phyloP scores from a whole-genome alignment of 345 rosid species.

The Adansonia digitata region DNA sequence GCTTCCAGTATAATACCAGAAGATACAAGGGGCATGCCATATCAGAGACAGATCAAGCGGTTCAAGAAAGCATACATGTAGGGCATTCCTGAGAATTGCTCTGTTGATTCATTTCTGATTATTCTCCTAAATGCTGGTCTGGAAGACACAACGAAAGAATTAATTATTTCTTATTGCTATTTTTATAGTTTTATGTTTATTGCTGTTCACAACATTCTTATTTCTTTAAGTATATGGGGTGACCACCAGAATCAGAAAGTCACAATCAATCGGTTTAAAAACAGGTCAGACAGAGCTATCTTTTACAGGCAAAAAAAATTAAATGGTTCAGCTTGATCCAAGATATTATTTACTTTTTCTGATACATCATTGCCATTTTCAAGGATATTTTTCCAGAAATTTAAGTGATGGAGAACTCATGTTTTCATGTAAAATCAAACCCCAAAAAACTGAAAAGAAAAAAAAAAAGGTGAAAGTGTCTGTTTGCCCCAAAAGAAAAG shows the following conservation, averaged over 20 bases:
- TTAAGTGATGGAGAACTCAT: neutral
- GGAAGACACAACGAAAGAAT: neutral
- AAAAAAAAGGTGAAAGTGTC: neutral
- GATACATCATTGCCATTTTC: neutral
- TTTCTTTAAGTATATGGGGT: neutral
- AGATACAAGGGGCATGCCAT: slow-evolving; percentile 42
- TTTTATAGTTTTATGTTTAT: neutral
- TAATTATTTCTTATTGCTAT: neutral
- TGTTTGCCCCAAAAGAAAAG: neutral
- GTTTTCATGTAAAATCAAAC: neutral
- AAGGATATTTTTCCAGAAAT: no score
- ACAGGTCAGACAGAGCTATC: neutral
- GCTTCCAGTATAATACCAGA: slow-evolving; percentile 42
- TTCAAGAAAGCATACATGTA: slow-evolving; percentile 44
- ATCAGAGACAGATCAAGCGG: slow-evolving; percentile 55
- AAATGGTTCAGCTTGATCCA: neutral
- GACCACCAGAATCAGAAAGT: neutral
- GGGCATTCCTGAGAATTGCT: slow-evolving; percentile 51
- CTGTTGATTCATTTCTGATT: slow-evolving; percentile 41
- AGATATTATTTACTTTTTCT: neutral
- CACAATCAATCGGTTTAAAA: neutral
- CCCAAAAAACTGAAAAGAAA: neutral
- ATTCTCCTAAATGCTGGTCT: slow-evolving; percentile 57
- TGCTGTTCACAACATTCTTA: no score
- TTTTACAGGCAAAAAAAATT: neutral